These are phyloP conservation scores for Oryza meyeriana DNA, from an alignment of 176 grass and related monocot species.

Conservation along the genomic window DNA sequence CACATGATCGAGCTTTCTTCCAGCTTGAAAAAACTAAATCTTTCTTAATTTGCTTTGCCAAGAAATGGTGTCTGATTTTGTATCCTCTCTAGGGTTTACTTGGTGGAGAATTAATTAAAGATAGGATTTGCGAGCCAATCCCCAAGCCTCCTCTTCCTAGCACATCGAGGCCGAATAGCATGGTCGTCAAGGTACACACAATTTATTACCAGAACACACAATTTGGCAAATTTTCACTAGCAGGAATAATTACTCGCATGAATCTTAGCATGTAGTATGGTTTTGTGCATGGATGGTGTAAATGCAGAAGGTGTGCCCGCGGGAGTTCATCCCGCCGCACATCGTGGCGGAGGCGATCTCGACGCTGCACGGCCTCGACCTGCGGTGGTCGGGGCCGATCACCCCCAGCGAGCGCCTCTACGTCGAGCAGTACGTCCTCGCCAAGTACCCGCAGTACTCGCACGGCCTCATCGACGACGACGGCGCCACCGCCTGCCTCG, in stretches of 20 bases:
- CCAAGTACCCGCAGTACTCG: slow-evolving; percentile 79
- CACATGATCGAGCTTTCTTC: neutral
- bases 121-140: slow-evolving; percentile 3
- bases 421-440: slow-evolving; percentile 63
- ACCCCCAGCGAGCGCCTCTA: slow-evolving; percentile 60
- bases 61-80: neutral
- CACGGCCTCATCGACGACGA: slow-evolving; percentile 60
- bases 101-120: slow-evolving; percentile 41
- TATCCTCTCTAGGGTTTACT: slow-evolving; percentile 2
- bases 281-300: too few species aligned
- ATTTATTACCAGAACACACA: neutral
- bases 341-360: slow-evolving; percentile 75
- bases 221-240: too few species aligned
- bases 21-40: neutral
- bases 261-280: too few species aligned
- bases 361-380: slow-evolving; percentile 58
- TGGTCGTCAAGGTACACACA: slow-evolving; percentile 52
- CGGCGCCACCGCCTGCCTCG: neutral
- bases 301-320: slow-evolving; percentile 63
- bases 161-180: slow-evolving; percentile 62
- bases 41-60: neutral
- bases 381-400: slow-evolving; percentile 75
- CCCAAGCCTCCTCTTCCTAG: slow-evolving; percentile 20
- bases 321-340: slow-evolving; percentile 70
- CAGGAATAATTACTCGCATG: too few species aligned